phyloP scores from a whole-genome alignment of 441 rosid genomes.

The Erodium trifolium region DNA sequence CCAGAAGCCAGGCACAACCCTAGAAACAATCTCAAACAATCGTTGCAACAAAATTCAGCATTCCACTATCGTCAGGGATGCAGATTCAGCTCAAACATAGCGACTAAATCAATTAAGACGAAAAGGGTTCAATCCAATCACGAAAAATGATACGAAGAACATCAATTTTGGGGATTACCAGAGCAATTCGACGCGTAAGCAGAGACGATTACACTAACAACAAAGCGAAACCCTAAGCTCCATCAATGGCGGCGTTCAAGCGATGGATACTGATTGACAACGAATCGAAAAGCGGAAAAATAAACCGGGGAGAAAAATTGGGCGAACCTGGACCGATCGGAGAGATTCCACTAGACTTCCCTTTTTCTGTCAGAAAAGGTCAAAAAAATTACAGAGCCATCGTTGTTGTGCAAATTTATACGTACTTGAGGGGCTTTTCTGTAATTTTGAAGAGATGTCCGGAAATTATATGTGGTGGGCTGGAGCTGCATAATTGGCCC shows the following conservation, averaged over 20 bases:
- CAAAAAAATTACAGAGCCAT: neutral
- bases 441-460: neutral
- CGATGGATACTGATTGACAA: neutral
- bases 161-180: neutral
- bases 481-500: neutral
- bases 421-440: neutral
- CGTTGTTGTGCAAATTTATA: neutral
- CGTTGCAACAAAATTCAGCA: too few species aligned
- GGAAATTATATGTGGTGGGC: neutral
- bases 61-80: too few species aligned
- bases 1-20: too few species aligned
- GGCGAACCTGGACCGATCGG: neutral
- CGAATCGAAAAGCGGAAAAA: neutral
- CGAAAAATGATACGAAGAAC: too few species aligned
- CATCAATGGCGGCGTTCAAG: neutral
- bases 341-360: neutral
- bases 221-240: neutral
- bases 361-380: neutral
- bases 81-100: too few species aligned
- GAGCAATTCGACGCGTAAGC: neutral
- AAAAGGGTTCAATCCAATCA: too few species aligned
- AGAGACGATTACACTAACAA: neutral
- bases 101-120: too few species aligned
- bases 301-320: neutral
- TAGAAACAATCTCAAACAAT: too few species aligned